Evolutionary conservation across 768 basidiomycete species (phyloP), one percentile per base, ranked within the genome.

Genomic region (Mycena latifolia): DNA sequence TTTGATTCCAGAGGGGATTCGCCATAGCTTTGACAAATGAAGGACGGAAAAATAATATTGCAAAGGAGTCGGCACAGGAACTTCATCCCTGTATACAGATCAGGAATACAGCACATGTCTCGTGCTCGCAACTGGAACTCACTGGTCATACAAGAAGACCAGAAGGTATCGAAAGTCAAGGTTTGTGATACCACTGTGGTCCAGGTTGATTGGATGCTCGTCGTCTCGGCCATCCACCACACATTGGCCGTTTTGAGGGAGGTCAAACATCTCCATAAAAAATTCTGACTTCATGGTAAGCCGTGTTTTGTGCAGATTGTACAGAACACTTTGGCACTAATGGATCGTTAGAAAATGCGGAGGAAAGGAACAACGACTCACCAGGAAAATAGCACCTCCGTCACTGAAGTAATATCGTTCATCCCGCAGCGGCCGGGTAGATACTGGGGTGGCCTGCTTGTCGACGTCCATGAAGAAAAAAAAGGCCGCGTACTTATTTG

Each of bases 111-210:
- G 20, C 15, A 27, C 8, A 18, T 4, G 6, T 27, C n/a, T n/a
- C n/a, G n/a, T n/a, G n/a, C n/a, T n/a, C n/a, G n/a, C n/a, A n/a
- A 8, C 5, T 2, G 20, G 28, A 29, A 50, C 48, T 28, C 25
- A 50, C 48, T 50, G 48, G 48, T 50, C 48, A 20, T 50, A 50
- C 15, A 50, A 15, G 28, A 50, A 50, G 25, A 31, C 28, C 12
- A 50, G 6, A 12, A 50, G 48, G 48, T 50, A 5, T 4, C 27
- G 28, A 29, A 50, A 50, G 8, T 50, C 28, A 5, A 20, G 5
- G 18, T 50, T 50, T 8, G 9, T 4, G 25, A 48, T 48, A 17
- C 46, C 46, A 20, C 25, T 50, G 5, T 31, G 11, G 17, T 25
- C 17, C 17, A 50, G 14, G 24, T 18, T 20, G 17, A 50, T 28